Evolutionary conservation across 1,284 basidiomycete genomes (phyloP).

Genomic region (Ceratobasidium sp.): DNA sequence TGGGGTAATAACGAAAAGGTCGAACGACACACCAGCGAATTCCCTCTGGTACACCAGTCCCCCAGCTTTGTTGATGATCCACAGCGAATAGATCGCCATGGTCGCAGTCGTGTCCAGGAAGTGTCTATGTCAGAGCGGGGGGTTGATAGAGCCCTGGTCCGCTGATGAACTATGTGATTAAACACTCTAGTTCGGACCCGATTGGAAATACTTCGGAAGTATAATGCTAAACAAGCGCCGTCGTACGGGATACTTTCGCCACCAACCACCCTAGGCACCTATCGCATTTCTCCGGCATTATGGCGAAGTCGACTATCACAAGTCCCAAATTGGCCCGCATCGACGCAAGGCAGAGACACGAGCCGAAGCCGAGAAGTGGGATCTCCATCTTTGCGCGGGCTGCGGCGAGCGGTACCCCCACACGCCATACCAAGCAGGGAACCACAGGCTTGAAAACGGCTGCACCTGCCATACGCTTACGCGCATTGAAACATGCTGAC

Average conservation of each 20-base stretch:
- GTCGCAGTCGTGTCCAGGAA: background rate
- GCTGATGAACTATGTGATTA: conserved; percentile 30
- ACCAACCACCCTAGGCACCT: background rate
- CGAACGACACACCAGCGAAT: conserved; percentile 74
- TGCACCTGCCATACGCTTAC: background rate
- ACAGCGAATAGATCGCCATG: conserved; percentile 83
- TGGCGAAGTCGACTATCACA: conserved; percentile 18
- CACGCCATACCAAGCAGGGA: conserved; percentile 5
- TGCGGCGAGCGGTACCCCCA: conserved; percentile 16
- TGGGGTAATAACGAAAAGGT: conserved; percentile 14
- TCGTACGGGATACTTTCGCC: conserved; percentile 21
- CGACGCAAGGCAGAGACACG: conserved; percentile 35
- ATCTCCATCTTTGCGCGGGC: conserved; percentile 23
- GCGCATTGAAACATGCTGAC: conserved; percentile 1
- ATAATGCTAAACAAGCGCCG: conserved; percentile 31
- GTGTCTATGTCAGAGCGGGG: background rate
- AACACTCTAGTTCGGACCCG: background rate
- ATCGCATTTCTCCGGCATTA: conserved; percentile 24
- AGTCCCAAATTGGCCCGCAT: conserved; percentile 24
- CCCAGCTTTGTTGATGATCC: conserved; percentile 99
- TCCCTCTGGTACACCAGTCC: conserved; percentile 94
- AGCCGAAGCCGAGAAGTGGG: conserved; percentile 30
- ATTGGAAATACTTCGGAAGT: conserved; percentile 25
- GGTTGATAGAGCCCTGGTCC: background rate
- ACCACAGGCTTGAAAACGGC: background rate